A percentile compares a stretch with the other conserved stretches of the same genome.
Evolutionary conservation across 1,284 basidiomycete genomes (phyloP).

Genomic region (Sporisorium exsertum): DNA sequence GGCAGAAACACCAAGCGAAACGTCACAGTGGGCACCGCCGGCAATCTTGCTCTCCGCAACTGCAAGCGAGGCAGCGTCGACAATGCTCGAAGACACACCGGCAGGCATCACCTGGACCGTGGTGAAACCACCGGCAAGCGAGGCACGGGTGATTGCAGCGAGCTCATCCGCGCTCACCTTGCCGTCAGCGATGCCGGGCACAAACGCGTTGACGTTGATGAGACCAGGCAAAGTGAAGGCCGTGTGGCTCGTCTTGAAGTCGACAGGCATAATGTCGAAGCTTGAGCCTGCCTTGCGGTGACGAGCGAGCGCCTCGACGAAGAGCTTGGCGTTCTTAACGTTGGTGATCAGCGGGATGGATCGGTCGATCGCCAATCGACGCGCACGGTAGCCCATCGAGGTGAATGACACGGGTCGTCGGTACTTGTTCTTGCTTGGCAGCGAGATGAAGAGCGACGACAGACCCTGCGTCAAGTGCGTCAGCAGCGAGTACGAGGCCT

Average conservation of each 20-base stretch:
- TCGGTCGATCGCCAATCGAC: constrained; percentile 99
- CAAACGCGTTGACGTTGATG: constrained; percentile 87
- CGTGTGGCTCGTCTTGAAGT: constrained; percentile 90
- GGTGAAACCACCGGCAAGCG: constrained; percentile 65
- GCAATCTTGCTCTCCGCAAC: constrained; percentile 63
- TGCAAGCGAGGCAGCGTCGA: constrained; percentile 52
- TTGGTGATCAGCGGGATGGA: constrained; percentile 97
- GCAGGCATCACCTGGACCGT: constrained; percentile 58
- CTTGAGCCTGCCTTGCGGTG: constrained; percentile 75
- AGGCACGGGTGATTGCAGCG: constrained; percentile 64
- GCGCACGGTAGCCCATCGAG: constrained; percentile 94
- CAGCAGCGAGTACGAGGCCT: constrained; percentile 67
- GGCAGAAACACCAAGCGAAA: constrained; percentile 63
- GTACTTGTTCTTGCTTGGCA: constrained; percentile 98
- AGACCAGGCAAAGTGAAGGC: constrained; percentile 93
- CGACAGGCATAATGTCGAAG: constrained; percentile 88
- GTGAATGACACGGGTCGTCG: constrained; percentile 96
- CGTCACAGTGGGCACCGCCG: constrained; percentile 61
- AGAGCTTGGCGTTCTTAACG: constrained; percentile 97
- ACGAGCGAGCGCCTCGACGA: constrained; percentile 90
- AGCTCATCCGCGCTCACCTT: constrained; percentile 76
- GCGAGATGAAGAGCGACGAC: constrained; percentile 89
- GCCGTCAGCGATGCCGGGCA: constrained; percentile 78
- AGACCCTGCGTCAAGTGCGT: constrained; percentile 66
- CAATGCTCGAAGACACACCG: constrained; percentile 45